phyloP scores from a whole-genome alignment of 2,329 filamentous ascomycete genomes.

The Eurotiales sp. region DNA sequence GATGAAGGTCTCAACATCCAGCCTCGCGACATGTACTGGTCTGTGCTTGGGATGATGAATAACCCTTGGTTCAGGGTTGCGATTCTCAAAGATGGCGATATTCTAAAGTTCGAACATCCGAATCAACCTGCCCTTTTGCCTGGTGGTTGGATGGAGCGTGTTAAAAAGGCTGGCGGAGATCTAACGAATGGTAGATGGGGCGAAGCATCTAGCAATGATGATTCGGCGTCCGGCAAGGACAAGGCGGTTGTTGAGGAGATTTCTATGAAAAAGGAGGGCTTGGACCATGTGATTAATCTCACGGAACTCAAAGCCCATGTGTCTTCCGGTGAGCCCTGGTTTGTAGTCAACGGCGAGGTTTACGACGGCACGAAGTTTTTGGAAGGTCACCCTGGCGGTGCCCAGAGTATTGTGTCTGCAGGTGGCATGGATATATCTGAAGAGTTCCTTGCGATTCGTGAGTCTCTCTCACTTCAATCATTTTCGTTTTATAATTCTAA shows the following conservation, averaged over 20 bases:
- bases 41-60: conserved; percentile 95
- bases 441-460: conserved; percentile 89
- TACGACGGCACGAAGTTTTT: conserved; percentile 82
- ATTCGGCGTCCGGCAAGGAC: conserved; percentile 34
- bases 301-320: conserved; percentile 70
- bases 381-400: conserved; percentile 79
- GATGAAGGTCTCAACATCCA: conserved; percentile 84
- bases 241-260: conserved; percentile 64
- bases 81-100: conserved; percentile 63
- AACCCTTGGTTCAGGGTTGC: conserved; percentile 87
- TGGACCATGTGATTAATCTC: conserved; percentile 62
- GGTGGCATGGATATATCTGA: conserved; percentile 81
- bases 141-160: conserved; percentile 89
- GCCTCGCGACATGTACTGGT: conserved; percentile 95
- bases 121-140: conserved; percentile 73
- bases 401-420: conserved; percentile 74
- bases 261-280: conserved; percentile 68
- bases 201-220: conserved; percentile 53
- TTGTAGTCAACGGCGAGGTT: conserved; percentile 81
- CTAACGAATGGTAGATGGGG: conserved; percentile 82
- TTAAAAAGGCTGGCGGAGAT: conserved; percentile 78
- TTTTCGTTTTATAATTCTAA: neutral
- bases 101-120: conserved; percentile 78
- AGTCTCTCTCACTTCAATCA: conserved; percentile 30
- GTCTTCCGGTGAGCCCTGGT: conserved; percentile 69